Base-by-base conservation (phyloP, 2,329 filamentous ascomycete genomes). In the Xylariaceae sp. region DNA sequence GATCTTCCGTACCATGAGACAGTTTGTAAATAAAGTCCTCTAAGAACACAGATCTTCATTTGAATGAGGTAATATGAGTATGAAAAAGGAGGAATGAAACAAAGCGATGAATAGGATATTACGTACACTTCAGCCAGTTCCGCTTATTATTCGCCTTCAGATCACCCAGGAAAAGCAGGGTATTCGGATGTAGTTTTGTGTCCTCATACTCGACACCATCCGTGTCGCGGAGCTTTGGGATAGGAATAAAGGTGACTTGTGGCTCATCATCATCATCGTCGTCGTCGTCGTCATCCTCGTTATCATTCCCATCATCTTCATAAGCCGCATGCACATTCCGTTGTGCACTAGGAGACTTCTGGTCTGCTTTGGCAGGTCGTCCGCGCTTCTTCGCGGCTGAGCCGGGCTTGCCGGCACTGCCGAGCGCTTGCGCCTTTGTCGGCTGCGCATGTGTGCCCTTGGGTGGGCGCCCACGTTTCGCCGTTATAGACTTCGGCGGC, bases 101-200 rank as follows among this genome's bases (percentile, higher is more conserved):
- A 15, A n/a, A n/a, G 57, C 18, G 40, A 29, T 15, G 21, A 21
- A 41, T 40, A 21, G 21, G 23, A 36, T 6, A 29, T 6, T 10
- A 61, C 72, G 61, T 69, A 84, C 81, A 72, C 62, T 84, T 84
- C 6, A 86, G 72, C 84, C 84, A 87, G 1, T 73, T 64, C 24
- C 84, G 74, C 53, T 78, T 73, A 61, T 87, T 87, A 62, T 86
- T 82, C 10, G 74, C 78, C 64, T 81, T 84, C 30, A 87, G 74
- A 46, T 86, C 83, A 33, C 70, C 72, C 32, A 87, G 72, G 61
- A 86, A 86, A 1, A 77, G 69, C 39, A 85, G 57, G 0, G 83
- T 85, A 55, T 86, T 86, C 23, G 73, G 74, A 60, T 86, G 83
- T 4, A 86, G 55, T 21, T 71, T 77, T 18, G 76, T 69, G 30